These are phyloP conservation scores for Arthroderma sp. DNA, from an alignment of 2,329 filamentous ascomycete species.

Conservation along the genomic window DNA sequence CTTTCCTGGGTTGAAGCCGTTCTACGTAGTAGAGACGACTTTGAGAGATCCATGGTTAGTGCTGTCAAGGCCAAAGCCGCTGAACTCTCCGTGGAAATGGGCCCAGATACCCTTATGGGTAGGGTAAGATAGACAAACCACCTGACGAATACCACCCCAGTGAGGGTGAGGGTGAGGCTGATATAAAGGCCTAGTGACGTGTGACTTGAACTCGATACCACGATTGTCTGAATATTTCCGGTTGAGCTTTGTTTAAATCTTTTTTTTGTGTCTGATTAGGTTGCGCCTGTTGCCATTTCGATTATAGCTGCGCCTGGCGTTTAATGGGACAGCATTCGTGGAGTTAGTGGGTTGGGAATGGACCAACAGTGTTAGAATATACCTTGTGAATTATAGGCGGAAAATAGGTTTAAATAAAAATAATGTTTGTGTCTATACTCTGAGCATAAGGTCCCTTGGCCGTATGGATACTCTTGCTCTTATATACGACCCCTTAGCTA, in stretches of 20 bases:
- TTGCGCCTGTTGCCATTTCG: neutral
- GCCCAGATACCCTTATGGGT: slow-evolving; percentile 85
- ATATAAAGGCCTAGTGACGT: neutral
- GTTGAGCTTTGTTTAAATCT: neutral
- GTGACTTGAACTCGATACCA: neutral
- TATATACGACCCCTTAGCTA: no score
- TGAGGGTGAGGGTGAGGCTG: neutral
- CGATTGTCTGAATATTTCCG: neutral
- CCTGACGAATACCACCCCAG: neutral
- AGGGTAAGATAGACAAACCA: slow-evolving; percentile 52
- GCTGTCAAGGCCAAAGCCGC: slow-evolving; percentile 80
- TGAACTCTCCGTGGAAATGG: slow-evolving; percentile 67
- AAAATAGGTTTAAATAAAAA: neutral
- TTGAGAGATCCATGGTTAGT: slow-evolving; percentile 80
- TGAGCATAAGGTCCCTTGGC: neutral
- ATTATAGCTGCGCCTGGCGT: neutral
- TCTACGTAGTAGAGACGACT: slow-evolving; percentile 76
- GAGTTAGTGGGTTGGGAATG: neutral
- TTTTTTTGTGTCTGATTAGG: neutral
- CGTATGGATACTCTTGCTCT: no score
- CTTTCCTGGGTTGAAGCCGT: slow-evolving; percentile 94
- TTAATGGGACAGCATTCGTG: neutral
- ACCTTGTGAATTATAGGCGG: neutral
- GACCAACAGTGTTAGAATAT: neutral
- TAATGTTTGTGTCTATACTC: neutral